Percentiles rank a stretch among this genome's conserved stretches.
Conservation (phyloP, 257 asterid genomes). For the Salvia miltiorrhiza region DNA sequence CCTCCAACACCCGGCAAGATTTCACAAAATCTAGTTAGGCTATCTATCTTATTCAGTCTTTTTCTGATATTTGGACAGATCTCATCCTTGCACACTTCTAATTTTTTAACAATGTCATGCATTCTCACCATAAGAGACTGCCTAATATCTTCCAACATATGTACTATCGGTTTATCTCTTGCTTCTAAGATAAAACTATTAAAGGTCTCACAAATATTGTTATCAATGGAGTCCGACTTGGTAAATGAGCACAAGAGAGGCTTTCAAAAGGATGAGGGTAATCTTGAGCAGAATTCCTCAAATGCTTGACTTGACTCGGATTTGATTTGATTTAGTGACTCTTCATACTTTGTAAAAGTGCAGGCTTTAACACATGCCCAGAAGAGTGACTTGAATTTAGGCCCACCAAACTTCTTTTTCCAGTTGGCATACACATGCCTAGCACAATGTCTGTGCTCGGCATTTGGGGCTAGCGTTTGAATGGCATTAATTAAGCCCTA, state of each 20-base stretch:
- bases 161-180: neutral
- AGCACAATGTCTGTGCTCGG: neutral
- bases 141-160: neutral
- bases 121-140: neutral
- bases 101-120: neutral
- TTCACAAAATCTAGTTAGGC: neutral
- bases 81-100: neutral
- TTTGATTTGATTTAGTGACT: no score
- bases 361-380: no score
- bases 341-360: no score
- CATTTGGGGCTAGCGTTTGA: neutral
- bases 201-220: neutral
- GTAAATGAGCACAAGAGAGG: neutral
- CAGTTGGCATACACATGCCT: neutral
- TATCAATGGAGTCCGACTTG: neutral
- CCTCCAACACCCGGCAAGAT: neutral
- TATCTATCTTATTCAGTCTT: neutral
- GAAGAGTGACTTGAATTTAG: neutral
- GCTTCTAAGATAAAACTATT: neutral
- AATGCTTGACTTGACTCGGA: no score
- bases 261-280: neutral
- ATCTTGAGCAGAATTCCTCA: no score
- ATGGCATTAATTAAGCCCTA: neutral
- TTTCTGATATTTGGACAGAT: neutral
- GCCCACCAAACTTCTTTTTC: neutral